phyloP scores from a whole-genome alignment of 306 rosid genomes.

The Ormosia semicastrata region DNA sequence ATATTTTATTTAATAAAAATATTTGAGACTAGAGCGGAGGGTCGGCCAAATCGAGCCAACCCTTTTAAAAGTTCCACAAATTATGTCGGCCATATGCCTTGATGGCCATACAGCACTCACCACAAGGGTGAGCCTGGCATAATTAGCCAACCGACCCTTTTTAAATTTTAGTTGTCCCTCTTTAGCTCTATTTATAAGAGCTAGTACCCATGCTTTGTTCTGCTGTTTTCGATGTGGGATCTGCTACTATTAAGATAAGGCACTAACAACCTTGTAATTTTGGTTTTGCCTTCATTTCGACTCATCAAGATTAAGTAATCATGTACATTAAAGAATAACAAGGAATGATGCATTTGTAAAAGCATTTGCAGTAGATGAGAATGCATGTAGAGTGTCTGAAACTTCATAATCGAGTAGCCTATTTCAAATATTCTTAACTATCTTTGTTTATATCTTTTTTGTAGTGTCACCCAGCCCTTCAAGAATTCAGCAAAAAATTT shows the following conservation, averaged over 20 bases:
- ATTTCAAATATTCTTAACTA: not conserved
- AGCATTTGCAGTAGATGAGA: not conserved
- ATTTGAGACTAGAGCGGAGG: not conserved
- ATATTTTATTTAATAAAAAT: too few relatives aligned
- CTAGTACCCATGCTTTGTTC: too few relatives aligned
- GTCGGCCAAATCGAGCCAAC: slow-evolving; percentile 58
- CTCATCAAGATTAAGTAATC: not conserved
- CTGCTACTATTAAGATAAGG: too few relatives aligned
- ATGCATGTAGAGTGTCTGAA: not conserved
- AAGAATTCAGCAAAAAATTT: slow-evolving; percentile 20
- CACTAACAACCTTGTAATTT: not conserved
- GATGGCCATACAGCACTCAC: slow-evolving; percentile 83
- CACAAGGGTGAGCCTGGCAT: slow-evolving; percentile 61
- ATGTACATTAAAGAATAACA: not conserved
- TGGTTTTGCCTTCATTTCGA: not conserved
- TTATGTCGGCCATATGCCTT: slow-evolving; percentile 89
- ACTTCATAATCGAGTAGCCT: not conserved
- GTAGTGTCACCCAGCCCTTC: slow-evolving; percentile 5
- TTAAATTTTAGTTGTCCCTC: fast-evolving
- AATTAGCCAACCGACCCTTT: slow-evolving; percentile 94
- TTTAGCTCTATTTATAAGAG: not conserved
- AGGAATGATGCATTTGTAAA: not conserved
- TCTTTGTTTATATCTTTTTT: not conserved
- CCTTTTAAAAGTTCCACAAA: slow-evolving; percentile 46
- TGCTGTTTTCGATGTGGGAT: slow-evolving; percentile 29